A percentile compares a stretch with the other conserved stretches of the same genome.
phyloP scores from a whole-genome alignment of 2,329 filamentous ascomycete genomes.

The Fusarium hostae region DNA sequence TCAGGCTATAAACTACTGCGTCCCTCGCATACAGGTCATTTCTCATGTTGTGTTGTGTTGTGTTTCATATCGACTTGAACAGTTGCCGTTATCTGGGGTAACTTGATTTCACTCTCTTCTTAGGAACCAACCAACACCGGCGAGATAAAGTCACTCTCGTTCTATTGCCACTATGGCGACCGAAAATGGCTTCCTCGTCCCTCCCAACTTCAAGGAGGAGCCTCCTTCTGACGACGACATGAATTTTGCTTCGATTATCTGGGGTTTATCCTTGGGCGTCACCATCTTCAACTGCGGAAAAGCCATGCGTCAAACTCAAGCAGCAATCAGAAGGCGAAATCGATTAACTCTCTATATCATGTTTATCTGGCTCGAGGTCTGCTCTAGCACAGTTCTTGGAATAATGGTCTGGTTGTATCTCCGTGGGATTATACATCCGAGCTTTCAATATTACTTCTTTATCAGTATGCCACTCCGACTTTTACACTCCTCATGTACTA shows the following conservation, averaged over 20 bases:
- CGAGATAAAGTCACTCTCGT: background rate
- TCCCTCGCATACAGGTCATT: constrained; percentile 2
- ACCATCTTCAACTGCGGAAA: constrained; percentile 39
- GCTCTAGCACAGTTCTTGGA: constrained; percentile 35
- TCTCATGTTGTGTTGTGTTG: background rate
- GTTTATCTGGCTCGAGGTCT: constrained; percentile 37
- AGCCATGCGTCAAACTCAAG: constrained; percentile 32
- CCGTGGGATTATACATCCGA: constrained; percentile 40
- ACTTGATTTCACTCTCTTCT: background rate
- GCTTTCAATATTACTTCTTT: constrained; percentile 45
- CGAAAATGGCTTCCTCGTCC: constrained; percentile 38
- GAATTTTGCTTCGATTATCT: constrained; percentile 40
- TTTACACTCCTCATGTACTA: background rate
- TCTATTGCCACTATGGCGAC: constrained; percentile 3
- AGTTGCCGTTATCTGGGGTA: background rate
- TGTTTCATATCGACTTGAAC: constrained; percentile 1
- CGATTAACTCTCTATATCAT: constrained; percentile 32
- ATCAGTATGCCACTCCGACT: constrained; percentile 31
- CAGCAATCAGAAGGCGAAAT: constrained; percentile 29
- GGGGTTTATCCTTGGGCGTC: constrained; percentile 40
- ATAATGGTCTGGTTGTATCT: constrained; percentile 40
- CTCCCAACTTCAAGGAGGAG: constrained; percentile 25
- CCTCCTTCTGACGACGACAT: constrained; percentile 28
- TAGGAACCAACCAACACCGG: background rate
- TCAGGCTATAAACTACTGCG: constrained; percentile 3